Conservation (phyloP, 331 rosid genomes). For the Pyrus hybrid region DNA sequence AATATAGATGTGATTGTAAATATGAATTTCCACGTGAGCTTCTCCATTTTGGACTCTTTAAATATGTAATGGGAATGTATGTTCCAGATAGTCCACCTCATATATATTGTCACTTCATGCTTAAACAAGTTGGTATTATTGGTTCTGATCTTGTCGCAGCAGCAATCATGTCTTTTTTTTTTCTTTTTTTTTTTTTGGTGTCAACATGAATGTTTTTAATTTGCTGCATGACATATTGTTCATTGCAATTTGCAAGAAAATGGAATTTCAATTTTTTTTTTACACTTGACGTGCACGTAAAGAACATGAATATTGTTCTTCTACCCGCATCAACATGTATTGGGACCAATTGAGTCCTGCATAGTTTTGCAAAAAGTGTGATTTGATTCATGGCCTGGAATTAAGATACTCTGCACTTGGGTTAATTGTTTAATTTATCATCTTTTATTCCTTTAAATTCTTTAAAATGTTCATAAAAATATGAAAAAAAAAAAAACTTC, state of each 20-base stretch:
- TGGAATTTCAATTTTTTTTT: not conserved
- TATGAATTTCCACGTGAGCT: not conserved
- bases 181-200: no score
- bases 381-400: not conserved
- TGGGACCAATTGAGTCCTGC: not conserved
- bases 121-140: not conserved
- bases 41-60: not conserved
- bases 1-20: not conserved
- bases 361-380: not conserved
- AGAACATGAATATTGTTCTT: not conserved
- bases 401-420: no score
- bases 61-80: not conserved
- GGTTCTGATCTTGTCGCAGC: not conserved
- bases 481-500: no score
- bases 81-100: constrained; percentile 5
- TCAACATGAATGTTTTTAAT: not conserved
- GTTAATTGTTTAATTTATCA: no score
- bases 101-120: not conserved
- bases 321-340: no score
- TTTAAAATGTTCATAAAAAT: no score
- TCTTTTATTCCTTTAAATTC: no score
- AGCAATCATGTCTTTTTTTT: not conserved
- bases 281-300: not conserved
- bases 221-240: not conserved
- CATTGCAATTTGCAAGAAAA: not conserved